These are phyloP conservation scores for Sarocladium brachiariae DNA, from an alignment of 2,329 filamentous ascomycete genomes.

Conservation along the genomic window DNA sequence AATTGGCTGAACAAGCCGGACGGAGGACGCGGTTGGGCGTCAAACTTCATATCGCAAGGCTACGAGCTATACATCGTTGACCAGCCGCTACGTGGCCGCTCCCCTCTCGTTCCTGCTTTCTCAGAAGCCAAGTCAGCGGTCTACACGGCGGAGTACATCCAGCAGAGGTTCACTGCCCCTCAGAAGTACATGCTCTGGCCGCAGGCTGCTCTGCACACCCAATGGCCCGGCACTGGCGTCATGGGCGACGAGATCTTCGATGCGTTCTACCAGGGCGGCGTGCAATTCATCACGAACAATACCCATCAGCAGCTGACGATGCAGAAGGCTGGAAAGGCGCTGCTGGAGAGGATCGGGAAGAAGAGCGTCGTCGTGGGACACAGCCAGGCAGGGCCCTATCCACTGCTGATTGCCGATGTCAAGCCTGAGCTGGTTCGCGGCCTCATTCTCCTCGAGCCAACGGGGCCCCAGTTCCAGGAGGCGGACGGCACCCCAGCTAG, in stretches of 20 bases:
- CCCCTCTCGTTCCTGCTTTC: conserved; percentile 29
- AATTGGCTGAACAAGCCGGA: conserved; percentile 41
- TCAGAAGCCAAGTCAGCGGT: conserved; percentile 17
- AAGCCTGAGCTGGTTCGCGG: conserved; percentile 33
- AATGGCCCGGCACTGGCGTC: conserved; percentile 34
- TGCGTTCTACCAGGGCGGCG: conserved; percentile 31
- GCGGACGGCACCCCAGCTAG: conserved; percentile 30
- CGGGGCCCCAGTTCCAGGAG: conserved; percentile 40
- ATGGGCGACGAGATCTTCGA: conserved; percentile 35
- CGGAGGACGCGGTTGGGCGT: conserved; percentile 39
- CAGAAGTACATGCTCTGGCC: conserved; percentile 29
- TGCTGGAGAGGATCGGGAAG: conserved; percentile 35
- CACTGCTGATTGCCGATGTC: conserved; percentile 34
- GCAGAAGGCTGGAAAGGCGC: conserved; percentile 31
- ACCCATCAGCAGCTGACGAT: conserved; percentile 28
- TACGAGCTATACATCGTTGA: conserved; percentile 42
- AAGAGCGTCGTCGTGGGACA: conserved; percentile 36
- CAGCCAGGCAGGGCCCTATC: conserved; percentile 37
- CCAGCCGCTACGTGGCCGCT: conserved; percentile 38
- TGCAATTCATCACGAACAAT: conserved; percentile 28
- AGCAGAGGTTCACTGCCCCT: conserved; percentile 31
- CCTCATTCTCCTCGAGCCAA: conserved; percentile 38
- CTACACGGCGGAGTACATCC: conserved; percentile 28
- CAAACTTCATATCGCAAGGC: conserved; percentile 36
- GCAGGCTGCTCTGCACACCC: conserved; percentile 32